Conservation (phyloP, 192 early-diverging fungal species). For the Coemansia sp. region DNA sequence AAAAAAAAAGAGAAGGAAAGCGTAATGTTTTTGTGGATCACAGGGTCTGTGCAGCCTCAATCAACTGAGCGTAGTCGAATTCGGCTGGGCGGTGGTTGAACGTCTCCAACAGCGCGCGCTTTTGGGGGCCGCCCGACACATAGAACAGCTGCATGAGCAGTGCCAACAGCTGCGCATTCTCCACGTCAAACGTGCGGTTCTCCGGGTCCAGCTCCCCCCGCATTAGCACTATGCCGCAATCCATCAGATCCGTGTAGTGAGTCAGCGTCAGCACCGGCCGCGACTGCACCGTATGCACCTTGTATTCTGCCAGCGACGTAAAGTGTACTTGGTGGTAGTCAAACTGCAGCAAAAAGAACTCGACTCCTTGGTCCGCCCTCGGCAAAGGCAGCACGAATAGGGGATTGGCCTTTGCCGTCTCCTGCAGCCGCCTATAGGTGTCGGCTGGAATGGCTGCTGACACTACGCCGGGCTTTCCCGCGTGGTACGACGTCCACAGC, state of each 20-base stretch:
- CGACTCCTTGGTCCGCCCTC: slow-evolving; percentile 68
- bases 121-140: slow-evolving; percentile 66
- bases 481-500: slow-evolving; percentile 77
- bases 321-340: slow-evolving; percentile 82
- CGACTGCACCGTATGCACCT: slow-evolving; percentile 75
- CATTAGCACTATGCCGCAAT: slow-evolving; percentile 90
- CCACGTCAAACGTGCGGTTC: slow-evolving; percentile 55
- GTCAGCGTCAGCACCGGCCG: slow-evolving; percentile 81
- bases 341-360: slow-evolving; percentile 86
- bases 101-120: slow-evolving; percentile 65
- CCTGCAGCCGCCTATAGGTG: slow-evolving; percentile 60
- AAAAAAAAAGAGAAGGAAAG: background rate
- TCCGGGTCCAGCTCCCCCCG: slow-evolving; percentile 68
- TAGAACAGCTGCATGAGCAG: slow-evolving; percentile 87
- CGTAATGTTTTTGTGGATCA: slow-evolving; percentile 3
- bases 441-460: slow-evolving; percentile 63
- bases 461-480: slow-evolving; percentile 55
- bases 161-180: slow-evolving; percentile 77
- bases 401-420: slow-evolving; percentile 47
- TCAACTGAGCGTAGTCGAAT: slow-evolving; percentile 69
- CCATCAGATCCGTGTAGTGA: slow-evolving; percentile 81
- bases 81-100: slow-evolving; percentile 75
- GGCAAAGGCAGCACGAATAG: slow-evolving; percentile 85
- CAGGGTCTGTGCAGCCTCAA: slow-evolving; percentile 55
- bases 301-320: slow-evolving; percentile 86